These are phyloP conservation scores for Colletotrichum sp. DNA, from an alignment of 2,329 filamentous ascomycete genomes.

Conservation along the genomic window DNA sequence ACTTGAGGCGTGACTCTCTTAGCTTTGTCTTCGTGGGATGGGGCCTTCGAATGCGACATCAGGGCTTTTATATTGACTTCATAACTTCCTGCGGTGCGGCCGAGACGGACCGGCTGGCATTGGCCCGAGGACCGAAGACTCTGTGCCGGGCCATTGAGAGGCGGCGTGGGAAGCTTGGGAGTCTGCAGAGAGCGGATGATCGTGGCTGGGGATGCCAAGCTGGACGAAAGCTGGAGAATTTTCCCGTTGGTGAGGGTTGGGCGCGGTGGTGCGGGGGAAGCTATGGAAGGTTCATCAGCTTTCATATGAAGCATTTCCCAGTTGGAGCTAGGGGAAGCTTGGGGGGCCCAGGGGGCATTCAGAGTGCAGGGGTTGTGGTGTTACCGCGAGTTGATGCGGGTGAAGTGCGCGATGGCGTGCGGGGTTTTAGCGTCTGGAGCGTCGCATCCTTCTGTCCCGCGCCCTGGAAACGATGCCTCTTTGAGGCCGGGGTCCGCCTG, in stretches of 20 bases:
- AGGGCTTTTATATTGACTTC: neutral
- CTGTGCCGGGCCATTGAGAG: slow-evolving; percentile 17
- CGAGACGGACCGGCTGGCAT: slow-evolving; percentile 6
- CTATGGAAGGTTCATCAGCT: neutral
- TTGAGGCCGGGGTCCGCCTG: neutral
- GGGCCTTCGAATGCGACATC: neutral
- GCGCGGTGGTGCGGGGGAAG: slow-evolving; percentile 4
- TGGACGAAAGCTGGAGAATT: neutral
- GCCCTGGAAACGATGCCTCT: neutral
- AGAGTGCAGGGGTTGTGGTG: neutral
- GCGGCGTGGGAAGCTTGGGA: neutral
- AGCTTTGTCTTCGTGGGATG: neutral
- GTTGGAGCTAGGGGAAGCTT: neutral
- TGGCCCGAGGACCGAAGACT: slow-evolving; percentile 11
- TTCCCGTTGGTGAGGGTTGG: neutral
- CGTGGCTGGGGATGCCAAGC: slow-evolving; percentile 8
- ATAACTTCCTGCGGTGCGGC: neutral
- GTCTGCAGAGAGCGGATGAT: neutral
- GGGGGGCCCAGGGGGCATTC: neutral
- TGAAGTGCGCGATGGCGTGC: slow-evolving; percentile 1
- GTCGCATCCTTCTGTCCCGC: slow-evolving; percentile 15
- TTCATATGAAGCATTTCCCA: neutral
- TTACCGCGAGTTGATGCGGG: neutral
- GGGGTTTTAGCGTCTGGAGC: slow-evolving; percentile 17
- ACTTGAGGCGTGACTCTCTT: neutral